Percentiles rank a stretch among this genome's conserved stretches.
phyloP scores from a whole-genome alignment of 495 filamentous ascomycete species.

The Penicillium steckii region DNA sequence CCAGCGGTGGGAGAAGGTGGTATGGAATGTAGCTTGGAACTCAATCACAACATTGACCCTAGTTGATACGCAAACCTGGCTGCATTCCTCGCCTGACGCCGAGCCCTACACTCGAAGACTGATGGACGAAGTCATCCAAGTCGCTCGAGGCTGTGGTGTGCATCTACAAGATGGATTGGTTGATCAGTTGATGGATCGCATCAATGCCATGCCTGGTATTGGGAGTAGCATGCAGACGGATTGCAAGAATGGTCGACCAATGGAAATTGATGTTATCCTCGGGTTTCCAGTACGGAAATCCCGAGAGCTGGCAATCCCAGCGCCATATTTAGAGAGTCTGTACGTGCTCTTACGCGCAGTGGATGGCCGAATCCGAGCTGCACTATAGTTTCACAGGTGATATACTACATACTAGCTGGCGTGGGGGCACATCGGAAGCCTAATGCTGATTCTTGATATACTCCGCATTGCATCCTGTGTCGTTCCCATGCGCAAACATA shows the following conservation, averaged over 20 bases:
- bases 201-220: conserved; percentile 40
- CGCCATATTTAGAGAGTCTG: conserved; percentile 47
- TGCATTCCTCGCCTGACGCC: conserved; percentile 41
- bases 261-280: conserved; percentile 59
- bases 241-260: conserved; percentile 42
- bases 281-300: conserved; percentile 51
- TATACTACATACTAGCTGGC: not conserved
- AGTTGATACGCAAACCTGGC: conserved; percentile 49
- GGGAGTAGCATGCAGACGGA: conserved; percentile 58
- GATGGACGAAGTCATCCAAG: conserved; percentile 50
- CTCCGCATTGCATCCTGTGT: too few species aligned
- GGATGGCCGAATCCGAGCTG: conserved; percentile 21
- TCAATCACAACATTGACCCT: conserved; percentile 49
- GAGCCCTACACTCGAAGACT: conserved; percentile 39
- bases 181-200: conserved; percentile 42
- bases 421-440: not conserved
- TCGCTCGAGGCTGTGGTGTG: conserved; percentile 44
- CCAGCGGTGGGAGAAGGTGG: conserved; percentile 53
- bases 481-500: too few species aligned
- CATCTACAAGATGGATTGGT: conserved; percentile 36
- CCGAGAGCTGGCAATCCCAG: conserved; percentile 45
- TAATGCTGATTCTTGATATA: too few species aligned
- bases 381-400: conserved; percentile 6
- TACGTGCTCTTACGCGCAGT: conserved; percentile 31
- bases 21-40: conserved; percentile 58